Evolutionary conservation across 2,329 filamentous ascomycete species (phyloP).

Genomic region (Rutstroemia sp.): DNA sequence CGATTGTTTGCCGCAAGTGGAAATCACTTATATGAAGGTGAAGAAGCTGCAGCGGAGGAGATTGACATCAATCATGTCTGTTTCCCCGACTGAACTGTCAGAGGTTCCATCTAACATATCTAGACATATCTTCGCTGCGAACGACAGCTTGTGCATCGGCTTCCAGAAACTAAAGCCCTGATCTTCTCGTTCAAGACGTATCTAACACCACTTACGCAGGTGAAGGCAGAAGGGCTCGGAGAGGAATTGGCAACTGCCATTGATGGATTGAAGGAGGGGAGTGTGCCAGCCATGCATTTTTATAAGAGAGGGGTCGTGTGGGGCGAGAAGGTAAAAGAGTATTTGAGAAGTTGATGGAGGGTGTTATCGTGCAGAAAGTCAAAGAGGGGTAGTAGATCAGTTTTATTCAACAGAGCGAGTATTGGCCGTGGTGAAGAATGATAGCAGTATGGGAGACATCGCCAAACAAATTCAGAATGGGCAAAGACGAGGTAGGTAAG

Average conservation of each 20-base stretch:
- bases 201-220: slow-evolving; percentile 44
- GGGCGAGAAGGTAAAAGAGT: slow-evolving; percentile 25
- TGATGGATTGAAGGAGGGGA: slow-evolving; percentile 50
- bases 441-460: no score
- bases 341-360: slow-evolving; percentile 16
- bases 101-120: background rate
- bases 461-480: no score
- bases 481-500: no score
- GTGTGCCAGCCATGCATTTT: slow-evolving; percentile 46
- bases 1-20: slow-evolving; percentile 32
- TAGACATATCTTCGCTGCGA: slow-evolving; percentile 46
- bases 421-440: no score
- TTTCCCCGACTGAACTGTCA: background rate
- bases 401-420: no score
- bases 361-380: background rate
- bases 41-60: slow-evolving; percentile 30
- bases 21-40: slow-evolving; percentile 36
- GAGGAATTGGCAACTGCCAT: slow-evolving; percentile 48
- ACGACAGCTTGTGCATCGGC: slow-evolving; percentile 52
- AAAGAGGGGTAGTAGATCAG: background rate
- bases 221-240: slow-evolving; percentile 49
- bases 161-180: slow-evolving; percentile 45
- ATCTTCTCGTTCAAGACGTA: slow-evolving; percentile 59
- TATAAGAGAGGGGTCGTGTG: slow-evolving; percentile 44
- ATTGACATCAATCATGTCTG: slow-evolving; percentile 38